Evolutionary conservation across 2,329 filamentous ascomycete genomes (phyloP).

Genomic region (Trichophyton mentagrophytes): DNA sequence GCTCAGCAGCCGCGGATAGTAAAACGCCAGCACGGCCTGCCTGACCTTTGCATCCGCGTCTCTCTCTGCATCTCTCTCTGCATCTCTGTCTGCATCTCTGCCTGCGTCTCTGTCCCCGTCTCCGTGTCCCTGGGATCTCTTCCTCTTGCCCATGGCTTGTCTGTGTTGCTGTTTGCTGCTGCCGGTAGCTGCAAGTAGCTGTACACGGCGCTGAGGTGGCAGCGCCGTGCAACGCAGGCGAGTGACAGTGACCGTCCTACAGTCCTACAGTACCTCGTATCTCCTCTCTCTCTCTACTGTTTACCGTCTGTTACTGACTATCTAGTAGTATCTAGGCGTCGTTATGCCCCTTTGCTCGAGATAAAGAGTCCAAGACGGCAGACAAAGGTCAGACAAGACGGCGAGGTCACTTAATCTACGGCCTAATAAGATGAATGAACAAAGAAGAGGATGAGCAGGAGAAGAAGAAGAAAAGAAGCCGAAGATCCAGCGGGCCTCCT

Average conservation of each 20-base stretch:
- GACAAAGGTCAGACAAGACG: too few species aligned
- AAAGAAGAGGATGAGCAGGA: too few species aligned
- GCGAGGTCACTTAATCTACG: too few species aligned
- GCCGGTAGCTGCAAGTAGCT: neutral
- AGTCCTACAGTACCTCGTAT: too few species aligned
- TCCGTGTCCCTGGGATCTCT: neutral
- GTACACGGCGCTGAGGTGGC: neutral
- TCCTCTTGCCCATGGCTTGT: neutral
- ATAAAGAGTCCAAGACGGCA: too few species aligned
- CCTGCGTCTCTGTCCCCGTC: neutral
- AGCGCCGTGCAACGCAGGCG: neutral
- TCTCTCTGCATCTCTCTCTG: too few species aligned
- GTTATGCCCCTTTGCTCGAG: neutral
- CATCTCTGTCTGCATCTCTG: too few species aligned
- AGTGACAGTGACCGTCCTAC: too few species aligned
- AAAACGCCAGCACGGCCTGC: conserved; percentile 55
- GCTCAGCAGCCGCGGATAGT: conserved; percentile 53
- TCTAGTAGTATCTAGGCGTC: neutral
- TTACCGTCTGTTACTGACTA: neutral
- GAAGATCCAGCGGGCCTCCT: too few species aligned
- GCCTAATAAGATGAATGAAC: too few species aligned
- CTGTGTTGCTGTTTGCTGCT: neutral
- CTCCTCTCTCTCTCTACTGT: neutral
- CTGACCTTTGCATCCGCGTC: neutral
- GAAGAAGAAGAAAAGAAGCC: too few species aligned